Evolutionary conservation across 163 green algal species (phyloP), one percentile per base, ranked within the genome.

Genomic region (Chloromonas sp.): DNA sequence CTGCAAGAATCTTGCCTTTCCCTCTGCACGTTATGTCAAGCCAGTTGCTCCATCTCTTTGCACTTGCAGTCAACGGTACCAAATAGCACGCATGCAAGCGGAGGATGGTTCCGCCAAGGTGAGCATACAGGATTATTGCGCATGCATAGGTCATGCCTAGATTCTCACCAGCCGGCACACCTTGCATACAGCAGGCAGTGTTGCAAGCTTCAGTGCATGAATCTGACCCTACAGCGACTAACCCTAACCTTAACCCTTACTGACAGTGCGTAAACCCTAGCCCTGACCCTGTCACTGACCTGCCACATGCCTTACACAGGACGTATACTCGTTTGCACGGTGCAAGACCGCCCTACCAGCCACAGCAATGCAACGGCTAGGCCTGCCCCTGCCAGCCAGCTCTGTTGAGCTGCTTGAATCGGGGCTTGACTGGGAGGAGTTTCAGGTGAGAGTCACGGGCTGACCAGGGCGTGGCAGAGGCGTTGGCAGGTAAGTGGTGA

Each of bases 401-500:
- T 80, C 94, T 60, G 82, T 94, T 15, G 89, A 92, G 14, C 87
- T 95, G 15, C 60, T 96, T 66, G 84, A 96, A 0, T 78, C 88
- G 15, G 81, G 87, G 14, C 71, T 98, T 3, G 81, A 78, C 1
- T 98, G 95, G 95, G 93, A 97, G 84, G 93, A 97, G 15, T 89
- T 97, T n/a, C 85, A 96, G 92, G 93, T 97, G 82, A 3, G 60
- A 83, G 83, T 60, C 57, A 8, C 2, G 70, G 61, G 8, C 78
- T 70, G 78, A 62, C 2, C 2, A 15, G 14, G 2, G 74, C 2
- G 14, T n/a, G 74, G 11, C 74, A 80, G 11, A 57, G 11, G 14
- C 74, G 58, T 60, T 5, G 74, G 74, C 14, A 80, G 2, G 5
- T 13, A 2, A n/a, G 74, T n/a, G 11, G 14, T 57, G 11, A 57